Evolutionary conservation across 2,329 filamentous ascomycete genomes (phyloP).

Genomic region (Epichloe coenophiala): DNA sequence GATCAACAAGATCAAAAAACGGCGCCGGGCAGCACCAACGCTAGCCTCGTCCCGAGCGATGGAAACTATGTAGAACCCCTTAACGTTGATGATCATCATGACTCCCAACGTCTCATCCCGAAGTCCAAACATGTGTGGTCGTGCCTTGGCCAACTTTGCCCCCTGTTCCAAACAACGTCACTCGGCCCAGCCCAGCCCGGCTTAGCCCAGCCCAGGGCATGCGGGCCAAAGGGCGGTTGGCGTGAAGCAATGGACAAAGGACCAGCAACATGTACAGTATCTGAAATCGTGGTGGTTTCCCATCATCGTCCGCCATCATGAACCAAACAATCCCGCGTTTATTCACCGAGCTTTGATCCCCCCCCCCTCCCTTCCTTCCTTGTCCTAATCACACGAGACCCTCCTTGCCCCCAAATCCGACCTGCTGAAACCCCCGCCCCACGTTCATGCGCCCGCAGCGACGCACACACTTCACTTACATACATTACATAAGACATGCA

Average conservation of each 20-base stretch:
- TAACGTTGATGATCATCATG: no score
- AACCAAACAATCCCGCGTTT: not conserved
- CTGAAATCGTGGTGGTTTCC: not conserved
- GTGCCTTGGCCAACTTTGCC: not conserved
- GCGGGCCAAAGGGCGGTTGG: no score
- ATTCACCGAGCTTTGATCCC: no score
- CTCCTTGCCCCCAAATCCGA: not conserved
- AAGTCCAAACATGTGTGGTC: not conserved
- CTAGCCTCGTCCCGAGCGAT: not conserved
- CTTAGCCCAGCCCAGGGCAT: no score
- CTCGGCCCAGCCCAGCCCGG: no score
- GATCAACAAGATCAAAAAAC: not conserved
- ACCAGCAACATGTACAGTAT: not conserved
- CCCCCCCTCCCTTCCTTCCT: no score
- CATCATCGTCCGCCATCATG: not conserved
- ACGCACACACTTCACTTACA: not conserved
- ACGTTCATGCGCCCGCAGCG: no score
- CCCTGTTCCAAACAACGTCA: not conserved
- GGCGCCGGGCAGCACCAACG: not conserved
- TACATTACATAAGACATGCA: constrained; percentile 4
- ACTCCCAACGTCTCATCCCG: no score
- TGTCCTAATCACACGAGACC: no score
- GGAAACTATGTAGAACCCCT: no score
- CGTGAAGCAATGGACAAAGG: not conserved
- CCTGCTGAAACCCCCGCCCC: not conserved